Evolutionary conservation across 2,329 filamentous ascomycete species (phyloP).

Genomic region (Pseudofabraea citricarpa): DNA sequence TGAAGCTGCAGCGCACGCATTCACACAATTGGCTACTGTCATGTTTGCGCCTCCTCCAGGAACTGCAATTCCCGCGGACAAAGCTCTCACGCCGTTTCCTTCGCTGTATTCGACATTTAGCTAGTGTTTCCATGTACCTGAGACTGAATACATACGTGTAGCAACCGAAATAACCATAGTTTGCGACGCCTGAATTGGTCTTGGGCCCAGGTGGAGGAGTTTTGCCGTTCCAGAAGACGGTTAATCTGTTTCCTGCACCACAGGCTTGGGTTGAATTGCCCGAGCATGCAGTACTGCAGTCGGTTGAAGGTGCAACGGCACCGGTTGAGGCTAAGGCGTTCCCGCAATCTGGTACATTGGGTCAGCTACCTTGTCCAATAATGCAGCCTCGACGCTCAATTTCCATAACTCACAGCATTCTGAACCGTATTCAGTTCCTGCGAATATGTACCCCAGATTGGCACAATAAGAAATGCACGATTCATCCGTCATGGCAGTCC

Average conservation of each 20-base stretch:
- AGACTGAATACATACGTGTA: constrained; percentile 13
- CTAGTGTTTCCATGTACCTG: not conserved
- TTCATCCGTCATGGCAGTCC: constrained; percentile 19
- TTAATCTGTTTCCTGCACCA: constrained; percentile 20
- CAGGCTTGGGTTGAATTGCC: constrained; percentile 23
- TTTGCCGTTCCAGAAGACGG: constrained; percentile 21
- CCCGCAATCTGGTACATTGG: constrained; percentile 14
- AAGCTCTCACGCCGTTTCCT: constrained; percentile 12
- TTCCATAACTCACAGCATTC: constrained; percentile 23
- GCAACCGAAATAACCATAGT: constrained; percentile 15
- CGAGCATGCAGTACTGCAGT: constrained; percentile 15
- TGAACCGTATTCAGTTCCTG: constrained; percentile 22
- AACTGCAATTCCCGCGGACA: constrained; percentile 11
- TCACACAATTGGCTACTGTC: constrained; percentile 17
- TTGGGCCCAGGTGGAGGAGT: constrained; percentile 11
- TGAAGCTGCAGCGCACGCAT: constrained; percentile 11
- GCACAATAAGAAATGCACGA: constrained; percentile 22
- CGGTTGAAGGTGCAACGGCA: constrained; percentile 8
- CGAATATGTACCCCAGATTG: constrained; percentile 16
- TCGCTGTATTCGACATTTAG: constrained; percentile 10
- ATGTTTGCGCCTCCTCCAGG: constrained; percentile 11
- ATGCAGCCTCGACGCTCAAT: not conserved
- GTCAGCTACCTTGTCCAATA: constrained; percentile 1
- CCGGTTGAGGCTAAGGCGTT: constrained; percentile 10
- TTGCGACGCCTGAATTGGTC: constrained; percentile 15